phyloP scores from a whole-genome alignment of 177 flowering plant genomes.

The Vitis hybrid region DNA sequence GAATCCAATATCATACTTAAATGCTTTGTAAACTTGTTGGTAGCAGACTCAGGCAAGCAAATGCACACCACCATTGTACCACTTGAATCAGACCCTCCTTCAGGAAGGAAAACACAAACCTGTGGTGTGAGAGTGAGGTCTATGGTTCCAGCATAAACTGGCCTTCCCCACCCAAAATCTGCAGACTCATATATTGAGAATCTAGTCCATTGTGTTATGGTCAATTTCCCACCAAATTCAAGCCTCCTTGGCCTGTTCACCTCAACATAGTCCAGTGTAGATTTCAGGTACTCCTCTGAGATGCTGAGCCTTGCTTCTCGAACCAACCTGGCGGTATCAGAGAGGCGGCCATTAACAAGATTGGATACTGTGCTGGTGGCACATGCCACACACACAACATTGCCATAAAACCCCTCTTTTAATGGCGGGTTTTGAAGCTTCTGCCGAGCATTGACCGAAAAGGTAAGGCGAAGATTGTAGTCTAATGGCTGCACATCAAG shows the following conservation, averaged over 20 bases:
- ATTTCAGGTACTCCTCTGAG: constrained; percentile 68
- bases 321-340: constrained; percentile 43
- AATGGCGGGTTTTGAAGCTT: constrained; percentile 54
- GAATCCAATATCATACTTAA: constrained; percentile 24
- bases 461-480: constrained; percentile 57
- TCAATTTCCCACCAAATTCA: constrained; percentile 80
- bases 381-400: constrained; percentile 72
- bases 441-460: constrained; percentile 65
- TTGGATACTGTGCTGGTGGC: constrained; percentile 52
- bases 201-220: constrained; percentile 90
- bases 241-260: constrained; percentile 62
- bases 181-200: constrained; percentile 71
- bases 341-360: constrained; percentile 37
- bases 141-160: constrained; percentile 76
- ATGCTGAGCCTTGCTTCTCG: constrained; percentile 47
- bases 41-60: constrained; percentile 74
- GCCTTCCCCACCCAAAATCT: constrained; percentile 90
- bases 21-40: constrained; percentile 43
- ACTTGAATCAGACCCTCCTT: constrained; percentile 29
- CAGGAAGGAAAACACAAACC: constrained; percentile 78
- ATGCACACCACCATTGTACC: constrained; percentile 67
- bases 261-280: constrained; percentile 66
- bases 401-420: constrained; percentile 70
- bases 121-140: constrained; percentile 88
- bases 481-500: constrained; percentile 62